Percentiles rank a stretch among this genome's conserved stretches.
Evolutionary conservation across 108 stramenopile genomes (phyloP).

Genomic region (Nannochloropsis salina): DNA sequence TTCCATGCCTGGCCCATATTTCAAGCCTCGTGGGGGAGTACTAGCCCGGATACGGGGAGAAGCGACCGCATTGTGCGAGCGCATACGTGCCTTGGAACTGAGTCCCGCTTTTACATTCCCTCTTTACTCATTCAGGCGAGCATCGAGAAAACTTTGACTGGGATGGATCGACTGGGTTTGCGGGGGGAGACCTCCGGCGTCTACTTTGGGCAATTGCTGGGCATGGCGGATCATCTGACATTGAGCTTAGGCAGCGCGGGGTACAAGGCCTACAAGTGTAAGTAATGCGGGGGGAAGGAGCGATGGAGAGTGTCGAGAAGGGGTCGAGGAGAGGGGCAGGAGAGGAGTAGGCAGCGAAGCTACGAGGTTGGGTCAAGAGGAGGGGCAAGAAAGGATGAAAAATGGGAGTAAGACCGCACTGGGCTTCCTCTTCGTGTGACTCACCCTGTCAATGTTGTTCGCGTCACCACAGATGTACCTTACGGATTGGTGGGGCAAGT

Average conservation of each 20-base stretch:
- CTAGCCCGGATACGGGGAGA: no score
- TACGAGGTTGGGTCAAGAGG: no score
- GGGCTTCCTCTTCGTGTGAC: constrained; percentile 28
- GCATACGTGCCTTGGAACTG: no score
- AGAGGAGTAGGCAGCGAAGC: background rate
- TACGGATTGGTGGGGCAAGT: constrained; percentile 87
- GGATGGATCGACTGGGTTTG: constrained; percentile 67
- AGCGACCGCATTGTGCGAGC: no score
- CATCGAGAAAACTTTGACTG: constrained; percentile 63
- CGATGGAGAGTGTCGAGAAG: background rate
- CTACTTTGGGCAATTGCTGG: constrained; percentile 91
- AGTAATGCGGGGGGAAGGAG: background rate
- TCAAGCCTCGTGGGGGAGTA: no score
- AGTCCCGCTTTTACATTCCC: background rate
- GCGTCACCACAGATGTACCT: constrained; percentile 79
- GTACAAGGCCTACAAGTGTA: constrained; percentile 55
- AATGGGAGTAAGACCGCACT: background rate
- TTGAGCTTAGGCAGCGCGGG: constrained; percentile 76
- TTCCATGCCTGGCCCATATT: no score
- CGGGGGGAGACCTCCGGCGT: constrained; percentile 40
- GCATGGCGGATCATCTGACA: constrained; percentile 79
- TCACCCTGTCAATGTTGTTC: background rate
- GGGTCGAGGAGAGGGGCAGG: background rate
- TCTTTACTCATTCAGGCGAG: constrained; percentile 34
- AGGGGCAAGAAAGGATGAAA: no score